Conservation (phyloP, 1,284 basidiomycete species). For the Sporisorium reilianum region DNA sequence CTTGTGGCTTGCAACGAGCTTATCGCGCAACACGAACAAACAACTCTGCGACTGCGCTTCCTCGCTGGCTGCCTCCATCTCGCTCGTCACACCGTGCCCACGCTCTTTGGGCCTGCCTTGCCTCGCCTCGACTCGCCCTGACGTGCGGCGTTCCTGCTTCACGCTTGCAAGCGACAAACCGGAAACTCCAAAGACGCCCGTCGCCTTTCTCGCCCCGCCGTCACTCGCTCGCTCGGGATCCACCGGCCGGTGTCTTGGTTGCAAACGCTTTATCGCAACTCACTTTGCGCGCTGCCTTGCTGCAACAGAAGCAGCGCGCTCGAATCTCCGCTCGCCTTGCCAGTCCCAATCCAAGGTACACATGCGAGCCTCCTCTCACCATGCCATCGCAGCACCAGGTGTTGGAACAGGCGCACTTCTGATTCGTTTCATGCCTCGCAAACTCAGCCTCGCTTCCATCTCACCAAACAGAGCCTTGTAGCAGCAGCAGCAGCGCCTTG, state of each 20-base stretch:
- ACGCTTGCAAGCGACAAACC: too few relatives aligned
- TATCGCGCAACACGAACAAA: too few relatives aligned
- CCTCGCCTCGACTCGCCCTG: too few relatives aligned
- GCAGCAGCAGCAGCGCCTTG: neutral
- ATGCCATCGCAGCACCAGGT: constrained; percentile 13
- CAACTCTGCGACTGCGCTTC: too few relatives aligned
- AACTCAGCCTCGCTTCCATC: constrained; percentile 1
- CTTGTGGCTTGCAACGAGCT: too few relatives aligned
- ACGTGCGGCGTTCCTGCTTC: too few relatives aligned
- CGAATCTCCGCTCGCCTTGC: constrained; percentile 18
- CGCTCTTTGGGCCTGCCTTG: too few relatives aligned
- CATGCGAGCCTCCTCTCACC: neutral
- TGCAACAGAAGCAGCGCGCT: neutral
- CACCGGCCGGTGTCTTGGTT: neutral
- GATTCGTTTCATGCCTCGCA: constrained; percentile 11
- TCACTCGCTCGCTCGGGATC: constrained; percentile 1
- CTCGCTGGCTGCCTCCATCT: neutral
- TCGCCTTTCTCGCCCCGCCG: too few relatives aligned
- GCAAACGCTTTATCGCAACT: constrained; percentile 12
- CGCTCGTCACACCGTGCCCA: neutral
- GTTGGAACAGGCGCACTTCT: too few relatives aligned
- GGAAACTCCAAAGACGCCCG: too few relatives aligned
- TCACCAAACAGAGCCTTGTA: neutral
- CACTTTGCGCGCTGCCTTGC: too few relatives aligned
- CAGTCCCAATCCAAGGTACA: constrained; percentile 2